Percentiles rank a stretch among this genome's conserved stretches.
Conservation (phyloP, 768 basidiomycete genomes). For the Pilatotrama ljubarskyi region DNA sequence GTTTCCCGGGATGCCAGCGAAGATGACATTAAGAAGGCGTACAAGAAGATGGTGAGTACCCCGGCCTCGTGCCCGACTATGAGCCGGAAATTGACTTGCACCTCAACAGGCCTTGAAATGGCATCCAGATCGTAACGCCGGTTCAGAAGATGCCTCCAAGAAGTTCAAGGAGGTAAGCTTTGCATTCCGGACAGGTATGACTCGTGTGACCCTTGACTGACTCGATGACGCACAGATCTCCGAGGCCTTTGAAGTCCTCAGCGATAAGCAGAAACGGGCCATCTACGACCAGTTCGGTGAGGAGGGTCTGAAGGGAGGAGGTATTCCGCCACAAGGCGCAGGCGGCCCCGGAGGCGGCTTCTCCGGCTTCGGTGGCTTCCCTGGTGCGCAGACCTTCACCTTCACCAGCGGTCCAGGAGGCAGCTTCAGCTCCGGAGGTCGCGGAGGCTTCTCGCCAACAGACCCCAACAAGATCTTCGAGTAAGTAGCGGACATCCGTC, state of each 20-base stretch:
- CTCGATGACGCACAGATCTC: constrained; percentile 57
- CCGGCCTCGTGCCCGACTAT: background rate
- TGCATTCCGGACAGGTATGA: background rate
- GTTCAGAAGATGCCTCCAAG: constrained; percentile 80
- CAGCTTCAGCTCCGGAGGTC: constrained; percentile 27
- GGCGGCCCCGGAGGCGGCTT: constrained; percentile 45
- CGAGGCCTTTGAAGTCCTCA: constrained; percentile 95
- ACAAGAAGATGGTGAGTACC: constrained; percentile 82
- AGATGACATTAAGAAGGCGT: constrained; percentile 90
- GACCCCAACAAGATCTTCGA: constrained; percentile 91
- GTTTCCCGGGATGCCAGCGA: constrained; percentile 71
- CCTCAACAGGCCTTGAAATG: constrained; percentile 74
- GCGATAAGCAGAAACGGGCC: constrained; percentile 80
- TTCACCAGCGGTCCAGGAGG: constrained; percentile 30
- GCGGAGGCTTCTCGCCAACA: constrained; percentile 65
- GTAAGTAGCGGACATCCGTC: constrained; percentile 46
- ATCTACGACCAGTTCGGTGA: constrained; percentile 94
- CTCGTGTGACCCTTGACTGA: constrained; percentile 1
- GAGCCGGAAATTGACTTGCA: background rate
- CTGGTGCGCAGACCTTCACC: constrained; percentile 26
- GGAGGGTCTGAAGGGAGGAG: constrained; percentile 84
- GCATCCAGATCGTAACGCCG: constrained; percentile 91
- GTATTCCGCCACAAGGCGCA: constrained; percentile 54
- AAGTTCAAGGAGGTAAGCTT: constrained; percentile 85
- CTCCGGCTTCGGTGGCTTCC: constrained; percentile 25